A percentile compares a stretch with the other conserved stretches of the same genome.
Conservation (phyloP, 2,329 filamentous ascomycete genomes). For the Fusarium chlamydosporum region DNA sequence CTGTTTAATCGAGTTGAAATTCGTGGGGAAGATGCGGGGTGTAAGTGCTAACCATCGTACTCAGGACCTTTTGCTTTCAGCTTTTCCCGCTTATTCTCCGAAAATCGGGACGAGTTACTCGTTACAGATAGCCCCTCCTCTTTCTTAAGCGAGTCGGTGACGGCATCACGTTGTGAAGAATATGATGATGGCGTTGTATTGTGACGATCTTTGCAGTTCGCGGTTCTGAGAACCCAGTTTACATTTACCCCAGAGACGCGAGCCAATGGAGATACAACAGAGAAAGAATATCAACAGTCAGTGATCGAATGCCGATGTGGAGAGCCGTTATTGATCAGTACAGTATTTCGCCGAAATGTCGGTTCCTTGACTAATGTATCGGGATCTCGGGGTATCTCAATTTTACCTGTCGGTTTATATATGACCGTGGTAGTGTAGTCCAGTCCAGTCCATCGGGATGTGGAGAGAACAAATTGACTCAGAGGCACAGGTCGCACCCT, state of each 20-base stretch:
- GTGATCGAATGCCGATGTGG: neutral
- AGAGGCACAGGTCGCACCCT: too few relatives aligned
- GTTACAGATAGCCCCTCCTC: constrained; percentile 1
- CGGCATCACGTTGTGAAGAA: constrained; percentile 21
- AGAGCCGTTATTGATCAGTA: constrained; percentile 2
- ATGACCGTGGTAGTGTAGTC: neutral
- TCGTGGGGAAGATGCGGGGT: constrained; percentile 39
- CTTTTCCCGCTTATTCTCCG: constrained; percentile 6
- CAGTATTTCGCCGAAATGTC: constrained; percentile 10
- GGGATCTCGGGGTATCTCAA: constrained; percentile 34
- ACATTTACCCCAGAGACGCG: constrained; percentile 23
- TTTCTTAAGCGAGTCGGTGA: constrained; percentile 10
- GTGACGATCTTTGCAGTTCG: constrained; percentile 31
- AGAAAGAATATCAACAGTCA: neutral
- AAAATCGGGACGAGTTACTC: neutral
- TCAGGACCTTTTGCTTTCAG: constrained; percentile 8
- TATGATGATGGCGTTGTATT: constrained; percentile 17
- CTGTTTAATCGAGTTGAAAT: constrained; percentile 16
- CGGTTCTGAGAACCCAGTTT: constrained; percentile 20
- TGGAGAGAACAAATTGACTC: too few relatives aligned
- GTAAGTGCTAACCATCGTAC: constrained; percentile 18
- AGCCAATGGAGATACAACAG: constrained; percentile 20
- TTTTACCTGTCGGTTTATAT: neutral
- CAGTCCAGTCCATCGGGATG: too few relatives aligned
- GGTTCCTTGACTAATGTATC: constrained; percentile 7